Evolutionary conservation across 176 grass and related monocot species (phyloP).

Genomic region (Dactylis glomerata): DNA sequence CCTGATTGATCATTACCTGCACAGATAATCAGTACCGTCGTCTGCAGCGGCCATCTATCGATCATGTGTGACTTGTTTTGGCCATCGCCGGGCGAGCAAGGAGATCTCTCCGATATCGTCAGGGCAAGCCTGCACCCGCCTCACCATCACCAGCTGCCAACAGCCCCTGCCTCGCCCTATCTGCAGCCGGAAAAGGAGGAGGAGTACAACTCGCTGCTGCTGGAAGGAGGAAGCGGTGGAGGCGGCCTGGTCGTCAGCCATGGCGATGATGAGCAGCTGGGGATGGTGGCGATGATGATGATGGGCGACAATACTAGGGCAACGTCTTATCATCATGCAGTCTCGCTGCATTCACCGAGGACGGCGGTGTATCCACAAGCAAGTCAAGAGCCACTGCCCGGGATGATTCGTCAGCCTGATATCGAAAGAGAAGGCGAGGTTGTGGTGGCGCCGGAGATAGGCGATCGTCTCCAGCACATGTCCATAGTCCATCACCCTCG

Average conservation of each 20-base stretch:
- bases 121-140: constrained; percentile 33
- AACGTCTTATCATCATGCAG: not conserved
- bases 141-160: not conserved
- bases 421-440: not conserved
- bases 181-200: constrained; percentile 1
- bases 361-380: not conserved
- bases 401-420: not conserved
- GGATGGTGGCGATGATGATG: constrained; percentile 6
- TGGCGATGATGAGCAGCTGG: not conserved
- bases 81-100: constrained; percentile 55
- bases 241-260: not conserved
- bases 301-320: not conserved
- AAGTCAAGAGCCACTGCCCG: not conserved
- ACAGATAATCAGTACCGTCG: not conserved
- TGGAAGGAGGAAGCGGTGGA: not conserved
- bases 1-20: not conserved
- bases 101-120: constrained; percentile 69
- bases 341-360: not conserved
- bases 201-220: not conserved
- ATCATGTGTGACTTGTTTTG: constrained; percentile 88
- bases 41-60: not conserved
- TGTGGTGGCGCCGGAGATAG: not conserved
- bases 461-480: constrained; percentile 26
- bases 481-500: constrained; percentile 4
- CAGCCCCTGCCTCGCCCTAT: not conserved